Conservation (phyloP, 768 basidiomycete genomes). For the Terana coerulea region DNA sequence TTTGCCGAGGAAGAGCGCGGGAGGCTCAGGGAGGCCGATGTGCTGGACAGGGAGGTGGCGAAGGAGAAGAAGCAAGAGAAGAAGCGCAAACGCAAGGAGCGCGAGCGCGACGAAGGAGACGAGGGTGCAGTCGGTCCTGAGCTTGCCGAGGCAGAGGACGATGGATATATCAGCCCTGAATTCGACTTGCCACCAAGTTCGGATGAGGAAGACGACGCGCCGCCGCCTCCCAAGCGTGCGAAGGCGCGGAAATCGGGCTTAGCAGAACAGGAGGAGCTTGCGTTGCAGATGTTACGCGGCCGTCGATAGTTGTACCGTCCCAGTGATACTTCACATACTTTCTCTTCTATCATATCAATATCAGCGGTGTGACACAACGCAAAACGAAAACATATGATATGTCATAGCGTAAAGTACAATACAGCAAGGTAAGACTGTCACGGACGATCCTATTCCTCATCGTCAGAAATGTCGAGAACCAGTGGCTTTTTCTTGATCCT, state of each 20-base stretch:
- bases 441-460: constrained; percentile 36
- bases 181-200: constrained; percentile 49
- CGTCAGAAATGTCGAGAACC: constrained; percentile 34
- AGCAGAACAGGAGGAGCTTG: constrained; percentile 61
- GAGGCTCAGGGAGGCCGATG: constrained; percentile 68
- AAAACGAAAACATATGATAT: too few species aligned
- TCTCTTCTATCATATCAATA: too few species aligned
- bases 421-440: too few species aligned
- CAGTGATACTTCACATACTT: too few species aligned
- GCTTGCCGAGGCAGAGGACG: constrained; percentile 36
- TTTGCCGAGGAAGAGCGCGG: constrained; percentile 74
- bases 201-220: constrained; percentile 24
- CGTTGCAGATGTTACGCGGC: constrained; percentile 51
- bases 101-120: constrained; percentile 39
- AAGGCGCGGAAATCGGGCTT: constrained; percentile 27
- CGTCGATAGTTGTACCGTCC: constrained; percentile 13
- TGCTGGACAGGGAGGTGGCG: constrained; percentile 76
- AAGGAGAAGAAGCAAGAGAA: constrained; percentile 88
- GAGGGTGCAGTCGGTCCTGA: not conserved
- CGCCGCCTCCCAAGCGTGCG: constrained; percentile 14
- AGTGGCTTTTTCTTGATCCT: constrained; percentile 19
- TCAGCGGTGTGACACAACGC: too few species aligned
- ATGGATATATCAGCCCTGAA: constrained; percentile 70
- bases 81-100: constrained; percentile 88
- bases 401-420: too few species aligned